These are phyloP conservation scores for Coccomyxa sp. DNA, from an alignment of 139 green algal genomes.

Conservation along the genomic window DNA sequence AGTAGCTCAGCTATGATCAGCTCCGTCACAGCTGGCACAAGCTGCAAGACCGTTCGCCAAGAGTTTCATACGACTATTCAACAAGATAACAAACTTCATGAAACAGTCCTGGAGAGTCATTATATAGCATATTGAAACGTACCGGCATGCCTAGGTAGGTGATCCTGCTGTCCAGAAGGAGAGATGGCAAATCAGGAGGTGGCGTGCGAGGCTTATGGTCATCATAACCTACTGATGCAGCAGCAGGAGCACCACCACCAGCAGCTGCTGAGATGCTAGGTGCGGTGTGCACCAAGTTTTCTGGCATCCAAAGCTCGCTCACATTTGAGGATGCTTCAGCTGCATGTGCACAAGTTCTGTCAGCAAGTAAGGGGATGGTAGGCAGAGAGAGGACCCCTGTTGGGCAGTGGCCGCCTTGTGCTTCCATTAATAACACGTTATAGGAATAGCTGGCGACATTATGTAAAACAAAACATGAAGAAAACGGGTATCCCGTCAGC, in stretches of 20 bases:
- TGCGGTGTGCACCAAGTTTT: background rate
- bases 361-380: background rate
- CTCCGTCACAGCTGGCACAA: conserved; percentile 87
- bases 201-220: conserved; percentile 23
- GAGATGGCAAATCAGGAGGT: conserved; percentile 81
- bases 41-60: conserved; percentile 63
- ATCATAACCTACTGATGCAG: conserved; percentile 8
- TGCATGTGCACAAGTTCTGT: background rate
- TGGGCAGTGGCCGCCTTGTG: background rate
- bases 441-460: too few relatives aligned
- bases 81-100: background rate
- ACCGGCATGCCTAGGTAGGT: conserved; percentile 87
- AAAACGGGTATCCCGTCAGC: too few relatives aligned
- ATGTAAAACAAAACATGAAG: too few relatives aligned
- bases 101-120: background rate
- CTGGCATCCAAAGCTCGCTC: conserved; percentile 5
- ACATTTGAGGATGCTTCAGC: background rate
- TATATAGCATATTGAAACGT: background rate
- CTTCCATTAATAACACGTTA: too few relatives aligned
- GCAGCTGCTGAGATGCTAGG: conserved; percentile 2
- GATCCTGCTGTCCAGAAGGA: conserved; percentile 83
- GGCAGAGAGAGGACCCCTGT: background rate
- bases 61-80: background rate
- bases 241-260: background rate
- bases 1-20: conserved; percentile 86